Evolutionary conservation across 768 basidiomycete genomes (phyloP).

Genomic region (Macrolepiota albuminosa): DNA sequence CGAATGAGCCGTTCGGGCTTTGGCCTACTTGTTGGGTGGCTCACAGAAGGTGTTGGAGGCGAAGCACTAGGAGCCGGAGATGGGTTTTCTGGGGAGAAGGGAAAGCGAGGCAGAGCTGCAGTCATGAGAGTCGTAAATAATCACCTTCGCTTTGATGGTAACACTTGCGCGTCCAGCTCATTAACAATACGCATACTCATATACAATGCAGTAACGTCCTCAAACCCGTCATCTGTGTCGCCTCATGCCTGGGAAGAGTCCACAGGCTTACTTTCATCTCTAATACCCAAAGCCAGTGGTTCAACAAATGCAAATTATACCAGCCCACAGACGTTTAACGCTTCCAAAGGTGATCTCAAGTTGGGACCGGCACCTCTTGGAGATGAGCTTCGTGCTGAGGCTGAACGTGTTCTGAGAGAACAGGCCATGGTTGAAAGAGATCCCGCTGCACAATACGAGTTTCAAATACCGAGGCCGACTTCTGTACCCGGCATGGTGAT

Average conservation of each 20-base stretch:
- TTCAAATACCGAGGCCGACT: conserved; percentile 47
- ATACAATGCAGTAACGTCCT: conserved; percentile 54
- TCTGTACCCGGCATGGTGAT: conserved; percentile 51
- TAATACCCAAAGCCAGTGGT: conserved; percentile 62
- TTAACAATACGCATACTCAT: conserved; percentile 16
- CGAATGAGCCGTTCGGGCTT: conserved; percentile 91
- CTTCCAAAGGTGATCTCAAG: conserved; percentile 72
- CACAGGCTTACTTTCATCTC: conserved; percentile 76
- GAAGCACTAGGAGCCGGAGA: conserved; percentile 77
- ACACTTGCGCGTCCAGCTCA: conserved; percentile 14
- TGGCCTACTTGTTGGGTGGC: conserved; percentile 89
- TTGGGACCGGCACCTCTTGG: conserved; percentile 78
- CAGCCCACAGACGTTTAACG: conserved; percentile 72
- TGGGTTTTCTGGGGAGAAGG: conserved; percentile 77
- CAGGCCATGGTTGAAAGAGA: conserved; percentile 75
- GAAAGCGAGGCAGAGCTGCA: conserved; percentile 80
- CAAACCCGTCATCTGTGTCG: conserved; percentile 60
- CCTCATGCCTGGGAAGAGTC: conserved; percentile 78
- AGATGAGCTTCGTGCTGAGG: conserved; percentile 78
- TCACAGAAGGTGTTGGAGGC: conserved; percentile 88
- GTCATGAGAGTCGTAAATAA: conserved; percentile 95
- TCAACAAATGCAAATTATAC: conserved; percentile 39
- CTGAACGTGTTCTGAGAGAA: conserved; percentile 75
- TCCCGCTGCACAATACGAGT: conserved; percentile 60
- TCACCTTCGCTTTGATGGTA: conserved; percentile 87